A percentile compares a stretch with the other conserved stretches of the same genome.
phyloP scores from a whole-genome alignment of 148 eudicot genomes.

The Persicaria maculosa region DNA sequence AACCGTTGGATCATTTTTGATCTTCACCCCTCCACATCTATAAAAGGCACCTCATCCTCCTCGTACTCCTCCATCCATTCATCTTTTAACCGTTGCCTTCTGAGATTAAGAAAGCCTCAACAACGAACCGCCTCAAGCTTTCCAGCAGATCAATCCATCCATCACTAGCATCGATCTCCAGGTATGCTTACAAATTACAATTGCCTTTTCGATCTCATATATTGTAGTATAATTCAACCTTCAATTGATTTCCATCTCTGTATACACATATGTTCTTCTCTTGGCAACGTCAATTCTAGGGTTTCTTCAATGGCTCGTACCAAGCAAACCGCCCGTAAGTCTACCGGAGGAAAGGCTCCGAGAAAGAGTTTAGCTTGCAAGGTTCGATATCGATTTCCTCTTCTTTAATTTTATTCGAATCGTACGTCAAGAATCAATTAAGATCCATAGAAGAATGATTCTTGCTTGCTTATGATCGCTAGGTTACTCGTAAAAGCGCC shows the following conservation, averaged over 20 bases:
- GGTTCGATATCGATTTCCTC: slow-evolving; percentile 18
- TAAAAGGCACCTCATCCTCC: slow-evolving; percentile 18
- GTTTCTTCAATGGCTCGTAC: slow-evolving; percentile 61
- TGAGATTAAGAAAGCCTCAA: not conserved
- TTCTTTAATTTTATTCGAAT: not conserved
- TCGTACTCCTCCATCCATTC: not conserved
- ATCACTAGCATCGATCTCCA: too few species aligned
- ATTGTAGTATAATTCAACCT: too few species aligned
- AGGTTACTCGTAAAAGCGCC: not conserved
- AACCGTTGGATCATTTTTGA: slow-evolving; percentile 12
- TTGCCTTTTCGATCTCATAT: too few species aligned
- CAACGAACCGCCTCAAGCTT: too few species aligned
- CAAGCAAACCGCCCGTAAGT: slow-evolving; percentile 86
- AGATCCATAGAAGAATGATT: too few species aligned
- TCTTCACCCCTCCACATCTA: not conserved
- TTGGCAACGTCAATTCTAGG: slow-evolving; percentile 8
- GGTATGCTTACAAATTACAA: too few species aligned
- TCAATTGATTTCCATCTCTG: not conserved
- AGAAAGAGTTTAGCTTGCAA: slow-evolving; percentile 80
- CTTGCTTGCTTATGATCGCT: too few species aligned
- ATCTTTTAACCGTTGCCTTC: not conserved
- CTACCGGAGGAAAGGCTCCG: slow-evolving; percentile 89
- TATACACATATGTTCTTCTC: not conserved
- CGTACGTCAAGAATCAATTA: too few species aligned
- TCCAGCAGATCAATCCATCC: too few species aligned